phyloP scores from a whole-genome alignment of 257 asterid genomes.

The Salvia splendens region DNA sequence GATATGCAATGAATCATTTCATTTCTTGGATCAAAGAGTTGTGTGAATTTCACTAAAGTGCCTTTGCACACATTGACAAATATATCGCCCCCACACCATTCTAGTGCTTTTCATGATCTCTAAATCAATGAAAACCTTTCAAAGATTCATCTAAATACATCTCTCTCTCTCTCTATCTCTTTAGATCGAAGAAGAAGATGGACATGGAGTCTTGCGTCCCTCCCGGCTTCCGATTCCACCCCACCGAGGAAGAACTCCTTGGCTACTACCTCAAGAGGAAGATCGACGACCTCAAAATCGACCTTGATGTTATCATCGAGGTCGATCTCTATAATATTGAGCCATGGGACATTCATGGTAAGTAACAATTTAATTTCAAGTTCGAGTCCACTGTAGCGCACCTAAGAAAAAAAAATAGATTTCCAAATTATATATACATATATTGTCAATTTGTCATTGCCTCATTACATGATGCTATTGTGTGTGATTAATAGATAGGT shows the following conservation, averaged over 20 bases:
- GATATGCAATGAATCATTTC: constrained; percentile 45
- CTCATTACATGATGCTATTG: not conserved
- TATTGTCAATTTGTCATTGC: not conserved
- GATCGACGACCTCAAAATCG: constrained; percentile 63
- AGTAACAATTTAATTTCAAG: too few species aligned
- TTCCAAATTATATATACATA: too few species aligned
- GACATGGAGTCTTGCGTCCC: constrained; percentile 78
- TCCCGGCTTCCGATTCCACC: constrained; percentile 93
- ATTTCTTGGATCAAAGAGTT: constrained; percentile 32
- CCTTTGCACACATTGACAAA: not conserved
- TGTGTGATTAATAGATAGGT: constrained; percentile 44
- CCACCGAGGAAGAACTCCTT: constrained; percentile 92
- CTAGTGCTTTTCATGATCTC: constrained; percentile 14
- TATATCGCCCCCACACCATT: constrained; percentile 11
- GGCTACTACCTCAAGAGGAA: constrained; percentile 84
- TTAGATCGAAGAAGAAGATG: constrained; percentile 36
- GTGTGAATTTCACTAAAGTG: constrained; percentile 58
- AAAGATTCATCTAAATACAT: not conserved
- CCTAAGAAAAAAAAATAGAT: too few species aligned
- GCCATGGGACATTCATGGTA: constrained; percentile 98
- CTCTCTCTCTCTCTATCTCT: not conserved
- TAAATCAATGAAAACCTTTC: not conserved
- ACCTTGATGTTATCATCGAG: constrained; percentile 75
- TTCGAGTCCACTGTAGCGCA: too few species aligned
- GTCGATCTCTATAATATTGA: constrained; percentile 89